A percentile compares a stretch with the other conserved stretches of the same genome.
These are phyloP conservation scores for Coriolopsis trogii DNA, from an alignment of 1,284 basidiomycete species.

Conservation along the genomic window DNA sequence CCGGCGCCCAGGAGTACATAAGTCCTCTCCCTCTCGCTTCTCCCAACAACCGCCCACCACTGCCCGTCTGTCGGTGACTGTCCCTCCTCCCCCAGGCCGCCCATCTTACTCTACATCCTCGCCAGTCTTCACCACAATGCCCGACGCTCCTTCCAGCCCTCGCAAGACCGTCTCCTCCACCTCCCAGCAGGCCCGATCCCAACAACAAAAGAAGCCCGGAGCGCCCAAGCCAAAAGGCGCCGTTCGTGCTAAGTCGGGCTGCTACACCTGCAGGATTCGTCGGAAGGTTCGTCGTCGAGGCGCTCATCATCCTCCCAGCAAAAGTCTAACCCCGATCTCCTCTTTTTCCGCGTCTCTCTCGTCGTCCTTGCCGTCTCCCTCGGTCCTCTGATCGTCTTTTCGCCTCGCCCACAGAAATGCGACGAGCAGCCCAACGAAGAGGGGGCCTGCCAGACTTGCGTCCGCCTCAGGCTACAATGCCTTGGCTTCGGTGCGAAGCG, in stretches of 20 bases:
- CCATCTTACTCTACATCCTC: conserved; percentile 19
- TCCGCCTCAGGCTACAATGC: conserved; percentile 80
- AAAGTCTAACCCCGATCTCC: conserved; percentile 23
- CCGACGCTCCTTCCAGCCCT: conserved; percentile 38
- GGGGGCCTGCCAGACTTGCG: conserved; percentile 74
- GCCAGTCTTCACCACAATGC: conserved; percentile 30
- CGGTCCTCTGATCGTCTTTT: conserved; percentile 8
- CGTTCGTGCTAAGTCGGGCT: conserved; percentile 80
- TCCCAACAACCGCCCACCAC: conserved; percentile 29
- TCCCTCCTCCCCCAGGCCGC: conserved; percentile 19
- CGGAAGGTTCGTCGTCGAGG: conserved; percentile 59
- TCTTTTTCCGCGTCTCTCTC: conserved; percentile 17
- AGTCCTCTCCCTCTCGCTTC: conserved; percentile 29
- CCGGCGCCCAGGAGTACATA: conserved; percentile 40
- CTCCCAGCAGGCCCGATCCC: conserved; percentile 33
- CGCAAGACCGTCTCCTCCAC: conserved; percentile 41
- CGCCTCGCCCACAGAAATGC: conserved; percentile 63
- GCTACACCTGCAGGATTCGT: conserved; percentile 83
- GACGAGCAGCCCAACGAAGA: conserved; percentile 68
- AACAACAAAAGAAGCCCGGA: conserved; percentile 53
- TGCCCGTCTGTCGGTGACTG: conserved; percentile 22
- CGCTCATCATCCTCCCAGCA: conserved; percentile 24
- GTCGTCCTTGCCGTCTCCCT: conserved; percentile 4
- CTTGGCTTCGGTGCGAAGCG: conserved; percentile 83
- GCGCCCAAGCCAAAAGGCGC: conserved; percentile 76